Conservation (phyloP, 2,329 filamentous ascomycete genomes). For the Paracorniculantispora psalliotae region DNA sequence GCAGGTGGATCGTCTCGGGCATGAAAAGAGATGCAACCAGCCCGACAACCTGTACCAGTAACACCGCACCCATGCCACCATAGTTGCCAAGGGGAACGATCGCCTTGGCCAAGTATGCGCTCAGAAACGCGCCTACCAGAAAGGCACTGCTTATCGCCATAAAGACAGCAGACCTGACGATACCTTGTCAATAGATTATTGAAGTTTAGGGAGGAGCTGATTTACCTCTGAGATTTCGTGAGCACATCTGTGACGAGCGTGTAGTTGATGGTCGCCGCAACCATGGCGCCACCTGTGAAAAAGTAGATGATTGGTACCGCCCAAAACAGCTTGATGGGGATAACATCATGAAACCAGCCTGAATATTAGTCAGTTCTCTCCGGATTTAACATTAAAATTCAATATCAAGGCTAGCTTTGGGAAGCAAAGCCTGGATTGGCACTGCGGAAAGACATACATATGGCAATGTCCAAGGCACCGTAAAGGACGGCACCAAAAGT, state of each 20-base stretch:
- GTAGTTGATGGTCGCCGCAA: neutral
- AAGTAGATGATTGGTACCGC: neutral
- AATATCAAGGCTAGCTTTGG: too few species aligned
- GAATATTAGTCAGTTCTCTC: neutral
- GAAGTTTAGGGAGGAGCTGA: neutral
- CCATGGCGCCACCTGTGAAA: neutral
- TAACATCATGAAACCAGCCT: neutral
- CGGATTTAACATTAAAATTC: neutral
- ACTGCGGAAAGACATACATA: neutral
- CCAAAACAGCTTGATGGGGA: neutral
- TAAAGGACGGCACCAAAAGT: neutral
- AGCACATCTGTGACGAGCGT: neutral
- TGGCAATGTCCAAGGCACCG: neutral
- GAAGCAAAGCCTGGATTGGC: too few species aligned
- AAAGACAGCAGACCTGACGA: neutral
- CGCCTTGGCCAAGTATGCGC: neutral
- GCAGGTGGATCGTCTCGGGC: neutral
- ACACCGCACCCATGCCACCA: neutral
- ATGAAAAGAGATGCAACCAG: neutral
- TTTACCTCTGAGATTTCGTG: neutral
- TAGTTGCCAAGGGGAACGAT: neutral
- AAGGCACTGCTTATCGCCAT: neutral
- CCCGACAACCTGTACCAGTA: neutral
- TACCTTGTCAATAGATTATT: neutral
- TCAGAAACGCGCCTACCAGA: neutral